Conservation (phyloP, 106 monocot genomes). For the Dioscorea zingiberensis region DNA sequence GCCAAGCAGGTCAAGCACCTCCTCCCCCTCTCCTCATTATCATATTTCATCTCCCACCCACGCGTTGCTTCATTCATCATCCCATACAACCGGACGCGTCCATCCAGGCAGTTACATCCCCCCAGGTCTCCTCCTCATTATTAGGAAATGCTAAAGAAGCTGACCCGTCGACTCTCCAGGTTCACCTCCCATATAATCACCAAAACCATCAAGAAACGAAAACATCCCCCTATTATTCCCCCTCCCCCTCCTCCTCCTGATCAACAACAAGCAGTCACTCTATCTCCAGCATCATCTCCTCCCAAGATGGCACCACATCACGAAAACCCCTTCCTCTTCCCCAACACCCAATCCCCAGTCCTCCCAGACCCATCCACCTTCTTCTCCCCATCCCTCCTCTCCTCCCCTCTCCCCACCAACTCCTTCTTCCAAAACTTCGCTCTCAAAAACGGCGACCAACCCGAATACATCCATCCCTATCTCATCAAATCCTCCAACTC, state of each 20-base stretch:
- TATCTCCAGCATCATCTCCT: background rate
- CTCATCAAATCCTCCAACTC: conserved; percentile 59
- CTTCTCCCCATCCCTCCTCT: conserved; percentile 65
- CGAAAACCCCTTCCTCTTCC: conserved; percentile 55
- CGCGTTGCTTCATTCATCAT: too few species aligned
- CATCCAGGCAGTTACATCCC: too few species aligned
- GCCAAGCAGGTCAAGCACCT: too few species aligned
- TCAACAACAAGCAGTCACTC: background rate
- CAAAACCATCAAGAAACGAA: conserved; percentile 29
- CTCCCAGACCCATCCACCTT: conserved; percentile 66
- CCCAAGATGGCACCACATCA: background rate
- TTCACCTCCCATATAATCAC: conserved; percentile 25
- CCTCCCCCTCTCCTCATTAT: too few species aligned
- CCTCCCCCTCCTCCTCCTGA: background rate
- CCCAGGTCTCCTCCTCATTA: too few species aligned
- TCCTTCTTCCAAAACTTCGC: conserved; percentile 96
- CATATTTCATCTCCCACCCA: too few species aligned
- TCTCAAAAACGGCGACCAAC: conserved; percentile 80
- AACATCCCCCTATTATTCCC: background rate
- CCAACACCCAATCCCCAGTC: conserved; percentile 37
- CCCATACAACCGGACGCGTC: too few species aligned
- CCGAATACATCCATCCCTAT: conserved; percentile 96
- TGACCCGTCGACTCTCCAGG: conserved; percentile 19
- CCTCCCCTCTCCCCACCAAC: conserved; percentile 86
- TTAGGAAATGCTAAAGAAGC: conserved; percentile 27